phyloP scores from a whole-genome alignment of 495 filamentous ascomycete genomes.

The Penicillium maclennaniae region DNA sequence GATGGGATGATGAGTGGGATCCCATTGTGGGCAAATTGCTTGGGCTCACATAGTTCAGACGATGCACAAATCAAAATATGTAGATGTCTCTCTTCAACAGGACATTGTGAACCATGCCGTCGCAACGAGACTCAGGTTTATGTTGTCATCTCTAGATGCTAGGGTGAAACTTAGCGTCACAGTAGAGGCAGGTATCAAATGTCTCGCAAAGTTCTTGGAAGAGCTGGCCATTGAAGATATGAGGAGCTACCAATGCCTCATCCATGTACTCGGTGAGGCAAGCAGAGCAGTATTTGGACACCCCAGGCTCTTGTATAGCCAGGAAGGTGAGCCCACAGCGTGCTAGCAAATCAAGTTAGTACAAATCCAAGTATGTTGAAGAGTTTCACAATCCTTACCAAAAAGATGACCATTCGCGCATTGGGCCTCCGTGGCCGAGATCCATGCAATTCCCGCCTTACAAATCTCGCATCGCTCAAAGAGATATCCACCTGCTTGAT shows the following conservation, averaged over 20 bases:
- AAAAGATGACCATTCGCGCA: slow-evolving; percentile 50
- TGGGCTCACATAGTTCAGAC: slow-evolving; percentile 41
- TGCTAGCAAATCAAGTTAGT: slow-evolving; percentile 22
- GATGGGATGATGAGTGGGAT: slow-evolving; percentile 98
- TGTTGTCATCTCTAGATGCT: slow-evolving; percentile 3
- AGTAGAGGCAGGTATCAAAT: slow-evolving; percentile 55
- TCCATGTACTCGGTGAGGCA: slow-evolving; percentile 49
- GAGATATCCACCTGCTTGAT: slow-evolving; percentile 20
- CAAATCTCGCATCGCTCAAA: slow-evolving; percentile 51
- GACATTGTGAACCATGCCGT: not conserved
- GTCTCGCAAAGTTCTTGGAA: slow-evolving; percentile 36
- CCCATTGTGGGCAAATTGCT: slow-evolving; percentile 68
- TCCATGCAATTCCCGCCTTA: slow-evolving; percentile 36
- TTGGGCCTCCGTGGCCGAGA: slow-evolving; percentile 34
- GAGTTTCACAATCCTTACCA: slow-evolving; percentile 24
- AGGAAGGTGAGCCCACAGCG: slow-evolving; percentile 53
- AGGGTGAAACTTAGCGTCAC: slow-evolving; percentile 46
- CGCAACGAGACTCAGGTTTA: too few relatives aligned
- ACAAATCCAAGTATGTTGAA: not conserved
- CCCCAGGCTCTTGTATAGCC: slow-evolving; percentile 51
- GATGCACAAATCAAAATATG: not conserved
- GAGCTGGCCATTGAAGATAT: slow-evolving; percentile 12
- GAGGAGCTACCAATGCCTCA: slow-evolving; percentile 33
- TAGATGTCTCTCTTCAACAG: not conserved
- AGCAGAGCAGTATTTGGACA: slow-evolving; percentile 51